phyloP scores from a whole-genome alignment of 1,284 basidiomycete genomes.

The Fomitopsis pinicola region DNA sequence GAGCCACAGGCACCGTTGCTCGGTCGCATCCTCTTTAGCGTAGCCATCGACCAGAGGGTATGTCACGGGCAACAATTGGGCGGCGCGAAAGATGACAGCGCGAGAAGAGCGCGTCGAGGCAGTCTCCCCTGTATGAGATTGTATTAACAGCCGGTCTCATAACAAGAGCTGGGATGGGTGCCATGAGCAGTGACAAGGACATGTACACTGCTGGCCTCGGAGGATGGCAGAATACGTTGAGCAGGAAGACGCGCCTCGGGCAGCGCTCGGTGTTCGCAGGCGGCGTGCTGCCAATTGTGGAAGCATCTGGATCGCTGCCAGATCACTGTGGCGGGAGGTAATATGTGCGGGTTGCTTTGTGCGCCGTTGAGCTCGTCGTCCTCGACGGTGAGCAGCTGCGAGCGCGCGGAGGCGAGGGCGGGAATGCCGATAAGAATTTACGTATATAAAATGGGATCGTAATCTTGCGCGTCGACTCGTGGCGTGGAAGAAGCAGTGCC shows the following conservation, averaged over 20 bases:
- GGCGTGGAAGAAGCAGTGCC: conserved; percentile 23
- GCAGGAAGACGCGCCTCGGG: background rate
- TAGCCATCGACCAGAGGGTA: background rate
- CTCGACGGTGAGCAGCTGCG: background rate
- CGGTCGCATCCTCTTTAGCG: background rate
- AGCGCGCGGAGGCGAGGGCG: background rate
- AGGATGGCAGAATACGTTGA: no score
- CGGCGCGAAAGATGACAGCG: background rate
- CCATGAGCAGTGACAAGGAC: background rate
- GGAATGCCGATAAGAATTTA: conserved; percentile 5
- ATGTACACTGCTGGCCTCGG: background rate
- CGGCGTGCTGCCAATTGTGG: background rate
- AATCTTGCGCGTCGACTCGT: conserved; percentile 14
- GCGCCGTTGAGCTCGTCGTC: background rate
- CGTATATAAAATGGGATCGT: conserved; percentile 1
- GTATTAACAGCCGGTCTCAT: background rate
- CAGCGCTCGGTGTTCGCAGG: background rate
- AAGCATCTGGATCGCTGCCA: background rate
- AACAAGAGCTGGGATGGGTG: background rate
- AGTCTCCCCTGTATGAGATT: background rate
- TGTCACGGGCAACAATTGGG: background rate
- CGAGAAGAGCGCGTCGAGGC: background rate
- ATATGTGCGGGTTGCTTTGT: background rate
- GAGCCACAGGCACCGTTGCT: background rate
- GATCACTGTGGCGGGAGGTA: conserved; percentile 3